Base-by-base conservation (phyloP, 257 asterid species). In the Paraleonurus japonicus region DNA sequence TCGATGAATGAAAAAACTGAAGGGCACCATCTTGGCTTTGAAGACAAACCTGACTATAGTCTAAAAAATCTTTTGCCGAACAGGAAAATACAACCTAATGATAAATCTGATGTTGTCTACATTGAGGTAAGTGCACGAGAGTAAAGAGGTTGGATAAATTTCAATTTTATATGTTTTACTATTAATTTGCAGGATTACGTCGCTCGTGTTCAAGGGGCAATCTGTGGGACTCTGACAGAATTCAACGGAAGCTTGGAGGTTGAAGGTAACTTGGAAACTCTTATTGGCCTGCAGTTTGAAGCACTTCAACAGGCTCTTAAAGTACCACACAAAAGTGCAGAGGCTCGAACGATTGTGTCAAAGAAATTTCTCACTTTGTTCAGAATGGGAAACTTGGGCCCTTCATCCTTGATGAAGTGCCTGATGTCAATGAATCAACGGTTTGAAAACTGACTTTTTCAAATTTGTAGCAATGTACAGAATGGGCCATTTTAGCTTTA, bases 341-440 rank as follows among this genome's bases (percentile, higher is more conserved):
- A 90, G 77, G 96, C 87, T 71, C 95, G 97, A 5, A 80, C 73
- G 0, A 87, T 82, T 69, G 85, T 83, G 50, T 89, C 91, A 0
- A 93, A 89, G 89, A 90, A 76, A 76, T 89, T 93, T 75, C 85
- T 90, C 19, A 78, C 96, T 4, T 81, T 90, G 68, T 93, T 93
- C 81, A 82, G 98, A 67, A 73, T 82, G 7, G 97, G 96, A 93
- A 87, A 76, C 90, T 89, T 27, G 98, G 98, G 12, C 90, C 92
- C 3, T 88, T 86, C 81, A 93, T 86, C 78, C 96, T 90, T 69
- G 96, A 93, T 27, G 94, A 90, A 65, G 88, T 89, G 39, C 95
- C 96, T 48, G 83, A 82, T 72, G 33, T 59, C 27, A 45, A 78
- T 63, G 69, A 70, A 10, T 54, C 78, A 61, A 64, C 39, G 50